Percentiles rank a stretch among this genome's conserved stretches.
phyloP scores from a whole-genome alignment of 768 basidiomycete species.

The Tulasnella sp. region DNA sequence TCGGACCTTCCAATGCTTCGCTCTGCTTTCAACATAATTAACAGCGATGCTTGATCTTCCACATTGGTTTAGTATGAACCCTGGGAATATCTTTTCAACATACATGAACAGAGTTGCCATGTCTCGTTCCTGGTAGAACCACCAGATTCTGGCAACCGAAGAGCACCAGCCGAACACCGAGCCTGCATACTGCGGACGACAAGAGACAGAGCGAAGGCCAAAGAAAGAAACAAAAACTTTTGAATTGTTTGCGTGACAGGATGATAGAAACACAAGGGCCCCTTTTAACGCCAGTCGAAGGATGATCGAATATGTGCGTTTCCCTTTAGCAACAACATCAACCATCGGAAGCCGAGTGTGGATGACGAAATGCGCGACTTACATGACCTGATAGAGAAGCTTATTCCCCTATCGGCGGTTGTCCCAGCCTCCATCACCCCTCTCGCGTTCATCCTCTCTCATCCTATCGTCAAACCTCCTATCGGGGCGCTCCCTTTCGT shows the following conservation, averaged over 20 bases:
- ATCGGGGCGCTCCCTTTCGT: conserved; percentile 13
- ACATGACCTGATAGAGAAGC: background rate
- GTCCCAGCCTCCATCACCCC: conserved; percentile 19
- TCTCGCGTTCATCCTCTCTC: conserved; percentile 12
- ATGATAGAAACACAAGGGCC: background rate
- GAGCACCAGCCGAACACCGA: background rate
- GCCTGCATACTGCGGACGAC: background rate
- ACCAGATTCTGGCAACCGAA: background rate
- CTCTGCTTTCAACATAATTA: background rate
- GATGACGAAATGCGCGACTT: background rate
- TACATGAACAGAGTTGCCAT: background rate
- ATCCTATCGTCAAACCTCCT: background rate
- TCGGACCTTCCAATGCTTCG: background rate
- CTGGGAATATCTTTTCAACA: background rate
- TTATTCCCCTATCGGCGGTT: conserved; percentile 13
- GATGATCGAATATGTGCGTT: background rate
- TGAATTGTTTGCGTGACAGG: background rate
- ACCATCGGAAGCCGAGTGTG: background rate
- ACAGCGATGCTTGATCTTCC: background rate
- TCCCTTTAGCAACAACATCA: background rate
- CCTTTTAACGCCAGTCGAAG: background rate
- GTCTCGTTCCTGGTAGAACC: background rate
- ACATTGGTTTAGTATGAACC: background rate
- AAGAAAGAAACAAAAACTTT: background rate
- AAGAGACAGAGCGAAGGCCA: background rate